A percentile compares a stretch with the other conserved stretches of the same genome.
These are phyloP conservation scores for Talaromyces stipitatus DNA, from an alignment of 495 filamentous ascomycete genomes.

Conservation along the genomic window DNA sequence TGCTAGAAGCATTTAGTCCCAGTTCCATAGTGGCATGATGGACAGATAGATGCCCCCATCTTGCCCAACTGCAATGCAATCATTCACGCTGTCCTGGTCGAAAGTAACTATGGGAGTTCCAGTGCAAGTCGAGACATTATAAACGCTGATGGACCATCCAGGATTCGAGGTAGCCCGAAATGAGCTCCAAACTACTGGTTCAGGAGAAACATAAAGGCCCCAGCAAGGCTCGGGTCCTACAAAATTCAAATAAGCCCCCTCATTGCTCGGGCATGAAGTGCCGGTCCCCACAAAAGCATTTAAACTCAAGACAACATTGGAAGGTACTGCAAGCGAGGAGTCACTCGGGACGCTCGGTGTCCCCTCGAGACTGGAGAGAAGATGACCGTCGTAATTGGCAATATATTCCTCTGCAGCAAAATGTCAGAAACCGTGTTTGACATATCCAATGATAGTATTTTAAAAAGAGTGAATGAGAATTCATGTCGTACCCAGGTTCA, in stretches of 20 bases:
- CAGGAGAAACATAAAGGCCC: background rate
- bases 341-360: background rate
- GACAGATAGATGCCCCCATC: background rate
- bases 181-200: background rate
- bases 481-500: background rate
- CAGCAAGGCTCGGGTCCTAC: background rate
- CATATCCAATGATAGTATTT: background rate
- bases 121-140: background rate
- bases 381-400: slow-evolving; percentile 1
- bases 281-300: background rate
- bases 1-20: background rate
- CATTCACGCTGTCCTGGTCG: background rate
- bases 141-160: background rate
- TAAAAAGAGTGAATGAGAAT: background rate
- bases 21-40: background rate
- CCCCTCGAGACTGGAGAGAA: slow-evolving; percentile 1
- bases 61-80: background rate
- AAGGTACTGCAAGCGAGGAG: background rate
- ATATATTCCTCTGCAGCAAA: background rate
- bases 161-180: background rate
- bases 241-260: background rate
- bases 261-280: background rate
- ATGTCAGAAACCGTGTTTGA: background rate
- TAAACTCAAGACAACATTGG: background rate
- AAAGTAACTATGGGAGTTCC: background rate